Percentiles rank a stretch among this genome's conserved stretches.
Evolutionary conservation across 2,329 filamentous ascomycete species (phyloP).

Genomic region (Penicillium hesseltinei): DNA sequence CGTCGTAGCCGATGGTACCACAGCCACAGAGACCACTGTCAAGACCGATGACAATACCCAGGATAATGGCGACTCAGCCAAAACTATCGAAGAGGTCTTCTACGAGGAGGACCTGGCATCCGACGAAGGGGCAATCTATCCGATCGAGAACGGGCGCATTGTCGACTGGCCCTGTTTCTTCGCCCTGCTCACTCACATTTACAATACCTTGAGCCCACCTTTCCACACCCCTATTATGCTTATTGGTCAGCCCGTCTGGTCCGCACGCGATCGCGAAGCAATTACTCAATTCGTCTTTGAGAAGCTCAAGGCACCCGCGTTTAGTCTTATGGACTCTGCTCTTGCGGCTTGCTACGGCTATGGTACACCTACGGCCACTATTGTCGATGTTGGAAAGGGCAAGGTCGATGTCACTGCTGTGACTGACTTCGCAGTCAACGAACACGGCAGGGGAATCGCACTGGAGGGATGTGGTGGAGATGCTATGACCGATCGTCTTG

Average conservation of each 20-base stretch:
- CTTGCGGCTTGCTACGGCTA: conserved; percentile 79
- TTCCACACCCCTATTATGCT: conserved; percentile 94
- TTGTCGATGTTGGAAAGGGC: conserved; percentile 86
- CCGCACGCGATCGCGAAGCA: conserved; percentile 77
- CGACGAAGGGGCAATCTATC: conserved; percentile 85
- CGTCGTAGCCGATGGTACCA: conserved; percentile 15
- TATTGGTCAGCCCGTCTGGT: conserved; percentile 87
- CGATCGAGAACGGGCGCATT: conserved; percentile 76
- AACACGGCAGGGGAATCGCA: conserved; percentile 62
- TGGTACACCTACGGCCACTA: conserved; percentile 74
- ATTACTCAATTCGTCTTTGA: conserved; percentile 96
- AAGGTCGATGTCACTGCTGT: conserved; percentile 94
- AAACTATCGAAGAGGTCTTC: conserved; percentile 52
- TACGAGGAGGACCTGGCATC: conserved; percentile 88
- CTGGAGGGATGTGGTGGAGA: conserved; percentile 76
- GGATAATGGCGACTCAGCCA: conserved; percentile 29
- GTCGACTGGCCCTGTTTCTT: conserved; percentile 91
- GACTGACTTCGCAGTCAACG: conserved; percentile 74
- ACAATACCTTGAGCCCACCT: conserved; percentile 81
- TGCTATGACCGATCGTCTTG: conserved; percentile 73
- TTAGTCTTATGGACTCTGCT: conserved; percentile 86
- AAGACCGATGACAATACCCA: conserved; percentile 26
- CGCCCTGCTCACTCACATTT: conserved; percentile 87
- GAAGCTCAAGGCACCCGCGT: conserved; percentile 89
- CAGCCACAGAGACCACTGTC: conserved; percentile 23